Evolutionary conservation across 352 stramenopile genomes (phyloP).

Genomic region (Aphanomyces cochlioides): DNA sequence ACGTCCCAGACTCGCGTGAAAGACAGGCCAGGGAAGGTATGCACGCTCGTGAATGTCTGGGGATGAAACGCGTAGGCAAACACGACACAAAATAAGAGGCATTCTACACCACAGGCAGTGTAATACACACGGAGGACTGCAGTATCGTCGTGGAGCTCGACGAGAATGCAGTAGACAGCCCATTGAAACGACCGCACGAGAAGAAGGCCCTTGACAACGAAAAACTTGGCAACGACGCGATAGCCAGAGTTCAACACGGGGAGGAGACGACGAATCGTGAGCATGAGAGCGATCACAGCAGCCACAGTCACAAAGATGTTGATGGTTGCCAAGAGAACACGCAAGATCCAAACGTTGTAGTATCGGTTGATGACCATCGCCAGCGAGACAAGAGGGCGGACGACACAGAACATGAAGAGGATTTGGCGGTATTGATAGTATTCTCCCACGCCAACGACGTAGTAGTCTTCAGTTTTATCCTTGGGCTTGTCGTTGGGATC

Average conservation of each 20-base stretch:
- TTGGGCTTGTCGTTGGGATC: neutral
- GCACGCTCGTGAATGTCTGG: neutral
- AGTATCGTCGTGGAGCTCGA: neutral
- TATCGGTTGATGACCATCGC: conserved; percentile 14
- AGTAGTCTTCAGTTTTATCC: neutral
- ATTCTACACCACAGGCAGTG: neutral
- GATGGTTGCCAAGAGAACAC: neutral
- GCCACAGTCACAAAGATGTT: conserved; percentile 5
- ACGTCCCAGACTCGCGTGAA: conserved; percentile 8
- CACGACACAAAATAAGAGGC: conserved; percentile 4
- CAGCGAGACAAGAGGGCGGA: conserved; percentile 6
- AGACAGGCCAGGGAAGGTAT: neutral
- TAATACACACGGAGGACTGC: neutral
- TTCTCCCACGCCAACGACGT: neutral
- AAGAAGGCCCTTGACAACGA: conserved; percentile 18
- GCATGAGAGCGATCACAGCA: neutral
- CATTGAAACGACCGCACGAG: conserved; percentile 14
- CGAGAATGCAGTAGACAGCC: conserved; percentile 9
- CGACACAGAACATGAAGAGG: neutral
- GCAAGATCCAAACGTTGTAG: neutral
- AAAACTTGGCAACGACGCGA: conserved; percentile 1
- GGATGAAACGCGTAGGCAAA: conserved; percentile 1
- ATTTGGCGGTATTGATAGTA: conserved; percentile 2
- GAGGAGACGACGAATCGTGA: conserved; percentile 8
- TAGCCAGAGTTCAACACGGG: neutral